Base-by-base conservation (phyloP, 768 basidiomycete genomes). In the Kwoniella bestiolae region DNA sequence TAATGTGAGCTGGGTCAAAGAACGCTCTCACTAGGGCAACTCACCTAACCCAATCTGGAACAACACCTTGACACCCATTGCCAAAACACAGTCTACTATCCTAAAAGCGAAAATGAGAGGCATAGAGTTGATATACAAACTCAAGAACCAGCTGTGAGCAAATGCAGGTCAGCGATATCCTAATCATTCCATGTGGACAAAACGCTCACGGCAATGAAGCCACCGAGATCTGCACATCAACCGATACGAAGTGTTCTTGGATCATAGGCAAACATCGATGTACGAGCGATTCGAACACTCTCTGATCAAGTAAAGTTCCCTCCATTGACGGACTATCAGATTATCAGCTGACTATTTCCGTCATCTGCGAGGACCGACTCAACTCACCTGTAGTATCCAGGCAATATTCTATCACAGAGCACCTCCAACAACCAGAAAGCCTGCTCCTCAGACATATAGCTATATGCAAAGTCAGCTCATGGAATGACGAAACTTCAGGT, bases 381-480 rank as follows among this genome's bases (percentile, higher is more conserved):
- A 52, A 81, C 87, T 67, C 53, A 94, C 94, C 90, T 89, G 79
- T 96, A 97, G 81, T 97, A 97, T n/a, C 95, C 95, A 3, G 96
- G 96, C 28, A 99, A 83, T 28, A 98, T 86, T 14, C 95, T 88
- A 74, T 94, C 92, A 72, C 96, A 98, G 5, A 99, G 85, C 1
- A 97, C 92, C 75, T 94, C 91, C 5, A 99, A 85, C 5, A 97
- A 84, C 94, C 94, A 98, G 80, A 99, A 99, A 11, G 94, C 89
- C 80, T 98, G 95, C 72, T 98, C 96, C 81, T 99, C 96, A 2
- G 93, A 95, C 92, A 96, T 93, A 80, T 97, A 99, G 67, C 94
- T 98, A 5, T 31, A 8, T 29, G 38, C 14, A 50, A 0, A 23
- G 1, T 51, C 32, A 53, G 58, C 28, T 7, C 29, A 44, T 2